A percentile compares a stretch with the other conserved stretches of the same genome.
phyloP scores from a whole-genome alignment of 768 basidiomycete species.

The Hericium erinaceus region DNA sequence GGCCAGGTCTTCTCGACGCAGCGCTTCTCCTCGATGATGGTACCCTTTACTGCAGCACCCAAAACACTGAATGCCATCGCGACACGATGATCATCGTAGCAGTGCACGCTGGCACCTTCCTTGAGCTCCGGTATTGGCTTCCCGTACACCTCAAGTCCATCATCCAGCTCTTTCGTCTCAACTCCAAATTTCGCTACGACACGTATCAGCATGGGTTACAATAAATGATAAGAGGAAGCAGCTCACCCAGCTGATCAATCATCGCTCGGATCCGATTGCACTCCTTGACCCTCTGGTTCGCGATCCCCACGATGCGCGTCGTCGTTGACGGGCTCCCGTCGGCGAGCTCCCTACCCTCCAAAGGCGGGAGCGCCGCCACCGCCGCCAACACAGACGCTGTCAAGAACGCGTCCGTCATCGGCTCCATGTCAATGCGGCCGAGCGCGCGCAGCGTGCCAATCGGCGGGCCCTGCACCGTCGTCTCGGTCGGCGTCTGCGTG shows the following conservation, averaged over 20 bases:
- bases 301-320: slow-evolving; percentile 89
- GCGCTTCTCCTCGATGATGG: slow-evolving; percentile 87
- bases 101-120: slow-evolving; percentile 75
- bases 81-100: slow-evolving; percentile 97
- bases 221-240: neutral
- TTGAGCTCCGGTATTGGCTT: slow-evolving; percentile 54
- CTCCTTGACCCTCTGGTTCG: slow-evolving; percentile 97
- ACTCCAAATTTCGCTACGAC: slow-evolving; percentile 85
- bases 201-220: neutral
- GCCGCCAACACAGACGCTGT: slow-evolving; percentile 91
- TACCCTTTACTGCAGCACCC: slow-evolving; percentile 60
- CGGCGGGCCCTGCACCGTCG: slow-evolving; percentile 87
- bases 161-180: slow-evolving; percentile 83
- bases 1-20: slow-evolving; percentile 99
- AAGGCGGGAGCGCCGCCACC: slow-evolving; percentile 43
- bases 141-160: slow-evolving; percentile 87
- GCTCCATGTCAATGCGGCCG: slow-evolving; percentile 91
- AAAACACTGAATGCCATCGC: slow-evolving; percentile 97
- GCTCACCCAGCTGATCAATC: slow-evolving; percentile 86
- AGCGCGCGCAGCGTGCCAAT: slow-evolving; percentile 73
- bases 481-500: slow-evolving; percentile 77
- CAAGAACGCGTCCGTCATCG: slow-evolving; percentile 99
- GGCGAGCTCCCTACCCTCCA: slow-evolving; percentile 37
- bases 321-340: slow-evolving; percentile 27
- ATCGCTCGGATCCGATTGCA: slow-evolving; percentile 96